A percentile compares a stretch with the other conserved stretches of the same genome.
phyloP scores from a whole-genome alignment of 1,139 yeast species.

The Wickerhamiella infanticola region DNA sequence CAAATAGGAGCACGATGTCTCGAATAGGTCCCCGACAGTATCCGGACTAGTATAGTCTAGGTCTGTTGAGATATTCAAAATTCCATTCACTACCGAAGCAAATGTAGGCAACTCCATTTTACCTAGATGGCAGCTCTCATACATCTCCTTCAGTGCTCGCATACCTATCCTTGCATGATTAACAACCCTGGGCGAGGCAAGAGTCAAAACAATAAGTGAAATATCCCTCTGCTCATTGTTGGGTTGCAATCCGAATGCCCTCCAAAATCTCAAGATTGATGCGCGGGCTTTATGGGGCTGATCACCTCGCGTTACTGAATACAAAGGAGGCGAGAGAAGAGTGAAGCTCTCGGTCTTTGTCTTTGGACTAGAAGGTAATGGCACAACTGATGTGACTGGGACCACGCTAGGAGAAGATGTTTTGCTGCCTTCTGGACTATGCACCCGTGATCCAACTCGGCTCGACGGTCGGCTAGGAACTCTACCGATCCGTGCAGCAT shows the following conservation, averaged over 20 bases:
- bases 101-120: constrained; percentile 17
- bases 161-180: constrained; percentile 18
- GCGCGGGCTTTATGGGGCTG: constrained; percentile 22
- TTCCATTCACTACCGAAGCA: constrained; percentile 15
- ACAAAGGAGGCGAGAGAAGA: constrained; percentile 19
- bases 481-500: background rate
- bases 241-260: constrained; percentile 25
- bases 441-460: background rate
- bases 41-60: constrained; percentile 12
- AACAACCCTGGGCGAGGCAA: constrained; percentile 19
- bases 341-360: constrained; percentile 4
- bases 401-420: background rate
- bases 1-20: constrained; percentile 6
- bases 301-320: constrained; percentile 18
- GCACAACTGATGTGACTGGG: no score
- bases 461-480: background rate
- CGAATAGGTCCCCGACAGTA: constrained; percentile 14
- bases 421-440: background rate
- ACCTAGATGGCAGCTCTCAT: constrained; percentile 26
- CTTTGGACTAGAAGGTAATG: background rate
- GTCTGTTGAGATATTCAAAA: constrained; percentile 12
- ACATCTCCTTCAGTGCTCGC: constrained; percentile 19
- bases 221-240: constrained; percentile 20
- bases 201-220: constrained; percentile 19
- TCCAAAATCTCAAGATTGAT: constrained; percentile 26